A percentile compares a stretch with the other conserved stretches of the same genome.
Evolutionary conservation across 148 eudicot species (phyloP).

Genomic region (Beta vulgaris): DNA sequence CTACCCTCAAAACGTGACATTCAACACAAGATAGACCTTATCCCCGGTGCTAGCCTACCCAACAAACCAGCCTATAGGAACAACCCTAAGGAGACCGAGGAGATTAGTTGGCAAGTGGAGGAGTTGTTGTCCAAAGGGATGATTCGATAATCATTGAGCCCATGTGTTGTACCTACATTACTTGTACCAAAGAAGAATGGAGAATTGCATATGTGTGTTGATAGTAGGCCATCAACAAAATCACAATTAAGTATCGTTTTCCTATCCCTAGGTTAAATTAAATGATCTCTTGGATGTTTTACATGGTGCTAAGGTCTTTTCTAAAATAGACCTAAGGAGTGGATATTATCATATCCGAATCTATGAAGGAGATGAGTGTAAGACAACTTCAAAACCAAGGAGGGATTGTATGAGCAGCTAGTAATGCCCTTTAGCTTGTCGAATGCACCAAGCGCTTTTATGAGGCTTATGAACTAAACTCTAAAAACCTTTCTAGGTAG

Average conservation of each 20-base stretch:
- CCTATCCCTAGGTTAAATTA: background rate
- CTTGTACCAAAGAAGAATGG: background rate
- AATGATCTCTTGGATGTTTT: background rate
- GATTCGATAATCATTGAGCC: background rate
- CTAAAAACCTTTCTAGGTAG: background rate
- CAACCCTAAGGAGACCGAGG: background rate
- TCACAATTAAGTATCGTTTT: background rate
- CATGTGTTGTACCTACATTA: background rate
- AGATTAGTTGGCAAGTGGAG: background rate
- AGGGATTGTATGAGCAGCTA: background rate
- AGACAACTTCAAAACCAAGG: background rate
- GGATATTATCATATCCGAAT: background rate
- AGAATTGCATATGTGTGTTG: background rate
- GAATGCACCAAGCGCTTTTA: background rate
- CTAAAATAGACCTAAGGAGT: background rate
- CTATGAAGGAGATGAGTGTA: background rate
- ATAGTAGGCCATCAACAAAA: background rate
- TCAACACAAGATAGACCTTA: background rate
- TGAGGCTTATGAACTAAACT: background rate
- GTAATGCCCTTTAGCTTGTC: background rate
- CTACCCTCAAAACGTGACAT: background rate
- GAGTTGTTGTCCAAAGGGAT: background rate
- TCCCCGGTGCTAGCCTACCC: background rate
- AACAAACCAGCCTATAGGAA: background rate
- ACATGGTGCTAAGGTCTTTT: background rate